These are phyloP conservation scores for Calycina herbarum DNA, from an alignment of 2,329 filamentous ascomycete genomes.

Conservation along the genomic window DNA sequence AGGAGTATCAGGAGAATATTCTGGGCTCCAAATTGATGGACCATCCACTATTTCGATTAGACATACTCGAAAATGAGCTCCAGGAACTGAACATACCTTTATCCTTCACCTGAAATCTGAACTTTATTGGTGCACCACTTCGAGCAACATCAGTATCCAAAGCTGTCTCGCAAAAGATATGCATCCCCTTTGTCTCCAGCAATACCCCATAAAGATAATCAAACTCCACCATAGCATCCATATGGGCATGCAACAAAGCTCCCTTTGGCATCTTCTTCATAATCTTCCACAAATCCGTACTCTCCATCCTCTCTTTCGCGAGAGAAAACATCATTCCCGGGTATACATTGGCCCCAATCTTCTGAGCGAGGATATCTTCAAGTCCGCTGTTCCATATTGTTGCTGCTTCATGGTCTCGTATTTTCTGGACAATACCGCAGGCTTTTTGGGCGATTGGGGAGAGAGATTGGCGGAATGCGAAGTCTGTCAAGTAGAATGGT, in stretches of 20 bases:
- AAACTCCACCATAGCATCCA: constrained; percentile 89
- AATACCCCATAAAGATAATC: constrained; percentile 75
- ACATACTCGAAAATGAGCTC: constrained; percentile 4
- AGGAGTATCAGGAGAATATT: constrained; percentile 53
- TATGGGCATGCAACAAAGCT: constrained; percentile 78
- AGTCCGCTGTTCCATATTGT: constrained; percentile 75
- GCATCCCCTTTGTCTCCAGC: constrained; percentile 71
- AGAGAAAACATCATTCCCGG: constrained; percentile 93
- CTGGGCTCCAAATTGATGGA: constrained; percentile 62
- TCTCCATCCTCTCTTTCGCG: constrained; percentile 83
- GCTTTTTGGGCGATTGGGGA: constrained; percentile 78
- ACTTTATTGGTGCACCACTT: constrained; percentile 57
- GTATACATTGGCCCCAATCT: constrained; percentile 65
- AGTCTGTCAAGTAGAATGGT: constrained; percentile 44
- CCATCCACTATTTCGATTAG: constrained; percentile 35
- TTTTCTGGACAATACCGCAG: constrained; percentile 75
- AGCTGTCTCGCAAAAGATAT: constrained; percentile 59
- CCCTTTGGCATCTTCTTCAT: constrained; percentile 88
- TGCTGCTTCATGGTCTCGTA: constrained; percentile 73
- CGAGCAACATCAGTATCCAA: constrained; percentile 56
- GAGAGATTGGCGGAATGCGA: constrained; percentile 70
- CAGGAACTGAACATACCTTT: constrained; percentile 23
- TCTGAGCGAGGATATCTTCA: constrained; percentile 67
- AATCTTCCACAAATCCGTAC: constrained; percentile 82
- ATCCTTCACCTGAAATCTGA: constrained; percentile 57